Evolutionary conservation across 2,329 filamentous ascomycete genomes (phyloP), one percentile per base, ranked within the genome.

Genomic region (Aspergillaceae sp.): DNA sequence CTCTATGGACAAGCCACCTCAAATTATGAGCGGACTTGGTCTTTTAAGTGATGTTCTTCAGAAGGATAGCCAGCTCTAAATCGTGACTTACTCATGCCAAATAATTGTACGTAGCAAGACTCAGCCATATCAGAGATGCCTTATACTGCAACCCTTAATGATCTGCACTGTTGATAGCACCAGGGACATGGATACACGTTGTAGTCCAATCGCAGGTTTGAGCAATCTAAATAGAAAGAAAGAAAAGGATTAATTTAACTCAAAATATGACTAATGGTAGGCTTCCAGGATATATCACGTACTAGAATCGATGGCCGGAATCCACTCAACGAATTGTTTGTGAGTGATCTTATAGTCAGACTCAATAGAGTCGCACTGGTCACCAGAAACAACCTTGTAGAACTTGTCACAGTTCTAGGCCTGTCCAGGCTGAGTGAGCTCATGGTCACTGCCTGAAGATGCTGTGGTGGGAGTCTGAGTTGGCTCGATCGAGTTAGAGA

Each of bases 401-500:
- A 51, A 51, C 8, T 46, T 48, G 38, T 51, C 46, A 10, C 44
- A 51, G 38, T 51, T 46, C 11, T 42, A 28, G 11, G 42, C n/a
- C 7, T 48, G 10, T 2, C 49, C 49, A 10, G 49, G 43, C 46
- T 46, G 44, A 28, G 47, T 49, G 8, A 42, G 49, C 7, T 8
- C 7, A 10, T 34, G 32, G 32, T 10, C 32, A 8, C 7, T 34
- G 7, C 3, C 7, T 8, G 32, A 34, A 7, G 7, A 8, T 7
- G 32, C n/a, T 7, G 32, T 34, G 32, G 32, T 34, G 32, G 19
- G 19, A 19, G 19, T 19, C 19, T 19, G 19, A 19, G 19, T 19
- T 19, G 19, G 19, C 19, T 19, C 19, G 19, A 19, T 19, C 19
- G 19, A 19, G 19, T 19, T 2, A 19, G 19, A 19, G 19, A 19